A percentile compares a stretch with the other conserved stretches of the same genome.
These are phyloP conservation scores for Phytopythium helicoides DNA, from an alignment of 352 stramenopile genomes.

Conservation along the genomic window DNA sequence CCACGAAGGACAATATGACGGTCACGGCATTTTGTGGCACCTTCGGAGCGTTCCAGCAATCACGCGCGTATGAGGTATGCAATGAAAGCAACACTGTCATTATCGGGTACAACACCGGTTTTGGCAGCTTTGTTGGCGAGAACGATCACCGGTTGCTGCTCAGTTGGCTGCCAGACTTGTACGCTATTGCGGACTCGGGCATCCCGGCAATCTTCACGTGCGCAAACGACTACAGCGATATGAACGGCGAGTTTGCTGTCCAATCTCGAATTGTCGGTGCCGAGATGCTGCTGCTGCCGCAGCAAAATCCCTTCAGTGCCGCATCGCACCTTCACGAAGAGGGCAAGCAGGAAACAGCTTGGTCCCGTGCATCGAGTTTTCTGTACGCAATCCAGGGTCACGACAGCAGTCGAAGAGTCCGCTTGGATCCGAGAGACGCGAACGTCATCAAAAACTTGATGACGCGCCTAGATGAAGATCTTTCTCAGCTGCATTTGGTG, in stretches of 20 bases:
- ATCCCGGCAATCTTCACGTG: slow-evolving; percentile 73
- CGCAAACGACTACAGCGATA: slow-evolving; percentile 74
- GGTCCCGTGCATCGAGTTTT: slow-evolving; percentile 71
- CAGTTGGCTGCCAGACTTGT: slow-evolving; percentile 70
- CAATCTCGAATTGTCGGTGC: slow-evolving; percentile 60
- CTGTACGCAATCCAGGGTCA: slow-evolving; percentile 53
- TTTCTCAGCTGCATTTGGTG: slow-evolving; percentile 42
- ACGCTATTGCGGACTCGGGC: slow-evolving; percentile 42
- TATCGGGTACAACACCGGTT: slow-evolving; percentile 74
- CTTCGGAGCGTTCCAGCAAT: slow-evolving; percentile 45
- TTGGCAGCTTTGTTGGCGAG: slow-evolving; percentile 76
- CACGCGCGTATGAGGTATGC: slow-evolving; percentile 25
- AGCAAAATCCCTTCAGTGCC: slow-evolving; percentile 73
- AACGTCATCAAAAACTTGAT: slow-evolving; percentile 23
- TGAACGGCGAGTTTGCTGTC: slow-evolving; percentile 77
- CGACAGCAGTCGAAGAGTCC: slow-evolving; percentile 25
- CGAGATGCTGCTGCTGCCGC: slow-evolving; percentile 57
- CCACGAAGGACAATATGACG: slow-evolving; percentile 16
- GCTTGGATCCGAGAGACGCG: slow-evolving; percentile 2
- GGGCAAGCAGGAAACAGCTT: slow-evolving; percentile 54
- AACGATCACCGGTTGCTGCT: slow-evolving; percentile 48
- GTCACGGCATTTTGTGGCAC: slow-evolving; percentile 32
- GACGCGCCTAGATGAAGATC: slow-evolving; percentile 38
- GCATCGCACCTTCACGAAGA: slow-evolving; percentile 75
- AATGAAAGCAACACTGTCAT: slow-evolving; percentile 44